Conservation (phyloP, 2,329 filamentous ascomycete species). For the Zymoseptoria pseudotritici region DNA sequence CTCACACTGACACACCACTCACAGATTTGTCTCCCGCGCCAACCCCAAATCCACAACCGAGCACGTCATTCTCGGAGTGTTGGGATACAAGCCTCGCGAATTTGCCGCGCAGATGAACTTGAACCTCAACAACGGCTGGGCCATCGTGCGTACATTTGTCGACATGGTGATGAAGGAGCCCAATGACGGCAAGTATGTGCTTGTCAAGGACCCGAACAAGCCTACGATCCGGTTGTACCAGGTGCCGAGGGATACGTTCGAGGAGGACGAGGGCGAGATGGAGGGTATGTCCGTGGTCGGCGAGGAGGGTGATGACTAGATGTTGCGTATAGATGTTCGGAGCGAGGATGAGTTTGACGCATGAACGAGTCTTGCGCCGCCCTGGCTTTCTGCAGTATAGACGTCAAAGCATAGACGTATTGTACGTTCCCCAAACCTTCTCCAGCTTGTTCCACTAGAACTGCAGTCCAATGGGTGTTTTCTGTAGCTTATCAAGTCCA, state of each 20-base stretch:
- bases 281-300: conserved; percentile 51
- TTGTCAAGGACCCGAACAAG: conserved; percentile 92
- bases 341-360: conserved; percentile 2
- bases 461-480: not conserved
- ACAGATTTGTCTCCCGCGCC: conserved; percentile 84
- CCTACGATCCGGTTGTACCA: conserved; percentile 86
- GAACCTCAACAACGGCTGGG: conserved; percentile 94
- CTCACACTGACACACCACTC: conserved; percentile 10
- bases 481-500: not conserved
- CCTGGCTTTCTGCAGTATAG: not conserved
- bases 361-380: not conserved
- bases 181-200: conserved; percentile 63
- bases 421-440: not conserved
- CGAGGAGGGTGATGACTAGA: conserved; percentile 49
- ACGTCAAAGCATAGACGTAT: not conserved
- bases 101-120: conserved; percentile 98
- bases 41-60: conserved; percentile 89
- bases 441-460: not conserved
- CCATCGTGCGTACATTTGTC: conserved; percentile 94
- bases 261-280: conserved; percentile 80
- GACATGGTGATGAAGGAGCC: conserved; percentile 83
- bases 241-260: conserved; percentile 79
- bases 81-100: conserved; percentile 96
- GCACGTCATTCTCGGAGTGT: conserved; percentile 89
- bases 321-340: not conserved